Conservation (phyloP, 352 stramenopile species). For the Phytophthora idaei region DNA sequence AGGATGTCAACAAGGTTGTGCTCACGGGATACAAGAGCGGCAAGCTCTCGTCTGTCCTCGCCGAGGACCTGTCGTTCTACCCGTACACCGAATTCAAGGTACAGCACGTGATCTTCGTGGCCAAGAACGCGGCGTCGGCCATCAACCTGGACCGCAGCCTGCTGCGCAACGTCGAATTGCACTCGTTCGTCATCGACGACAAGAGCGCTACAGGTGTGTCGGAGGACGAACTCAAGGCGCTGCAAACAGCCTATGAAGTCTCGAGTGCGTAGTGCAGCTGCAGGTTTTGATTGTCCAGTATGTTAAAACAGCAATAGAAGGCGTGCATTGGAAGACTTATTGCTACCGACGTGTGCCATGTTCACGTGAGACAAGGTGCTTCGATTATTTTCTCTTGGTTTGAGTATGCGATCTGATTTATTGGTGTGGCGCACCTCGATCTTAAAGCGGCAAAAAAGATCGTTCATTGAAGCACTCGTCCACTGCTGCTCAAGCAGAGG, state of each 20-base stretch:
- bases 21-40: conserved; percentile 65
- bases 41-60: conserved; percentile 65
- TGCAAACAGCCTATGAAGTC: conserved; percentile 43
- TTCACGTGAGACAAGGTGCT: conserved; percentile 2
- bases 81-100: conserved; percentile 61
- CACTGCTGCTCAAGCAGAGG: conserved; percentile 7
- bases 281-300: background rate
- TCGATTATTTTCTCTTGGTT: conserved; percentile 27
- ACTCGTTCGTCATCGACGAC: conserved; percentile 64
- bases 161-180: conserved; percentile 46
- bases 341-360: conserved; percentile 8
- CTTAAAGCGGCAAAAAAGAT: conserved; percentile 27
- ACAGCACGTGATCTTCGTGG: conserved; percentile 67
- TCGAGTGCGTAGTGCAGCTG: background rate
- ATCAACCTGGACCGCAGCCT: conserved; percentile 56
- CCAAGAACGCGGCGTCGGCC: conserved; percentile 46
- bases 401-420: conserved; percentile 40
- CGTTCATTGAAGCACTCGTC: conserved; percentile 24
- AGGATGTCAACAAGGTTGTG: conserved; percentile 64
- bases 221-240: conserved; percentile 38
- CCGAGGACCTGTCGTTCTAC: conserved; percentile 70
- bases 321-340: background rate
- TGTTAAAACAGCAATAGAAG: conserved; percentile 8
- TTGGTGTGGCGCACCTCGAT: conserved; percentile 24
- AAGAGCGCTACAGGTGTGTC: conserved; percentile 34